These are phyloP conservation scores for Fagopyrum tataricum DNA, from an alignment of 148 eudicot genomes.

Conservation along the genomic window DNA sequence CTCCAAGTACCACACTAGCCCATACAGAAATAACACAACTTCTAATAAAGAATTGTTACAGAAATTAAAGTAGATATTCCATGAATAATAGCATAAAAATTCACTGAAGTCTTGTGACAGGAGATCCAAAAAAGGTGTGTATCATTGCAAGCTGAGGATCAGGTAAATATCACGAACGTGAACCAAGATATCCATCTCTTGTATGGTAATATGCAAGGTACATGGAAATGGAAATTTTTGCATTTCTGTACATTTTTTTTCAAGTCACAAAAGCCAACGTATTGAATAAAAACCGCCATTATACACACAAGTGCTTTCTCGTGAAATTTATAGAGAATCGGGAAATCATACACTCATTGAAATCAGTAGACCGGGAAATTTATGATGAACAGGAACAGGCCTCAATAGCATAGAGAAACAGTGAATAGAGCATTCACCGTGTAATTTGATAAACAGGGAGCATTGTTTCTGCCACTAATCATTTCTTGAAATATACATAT, in stretches of 20 bases:
- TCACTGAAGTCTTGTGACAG: neutral
- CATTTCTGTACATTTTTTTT: neutral
- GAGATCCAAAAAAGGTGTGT: neutral
- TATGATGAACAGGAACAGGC: neutral
- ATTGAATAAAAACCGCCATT: neutral
- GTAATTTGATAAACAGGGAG: neutral
- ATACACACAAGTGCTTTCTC: neutral
- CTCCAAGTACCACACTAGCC: neutral
- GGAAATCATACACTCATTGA: neutral
- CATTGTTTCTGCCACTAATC: neutral
- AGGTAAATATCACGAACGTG: neutral
- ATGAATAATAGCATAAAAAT: neutral
- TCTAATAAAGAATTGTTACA: neutral
- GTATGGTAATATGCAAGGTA: neutral
- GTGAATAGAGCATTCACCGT: neutral
- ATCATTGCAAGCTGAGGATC: too few species aligned
- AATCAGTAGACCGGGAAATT: neutral
- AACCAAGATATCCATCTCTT: neutral
- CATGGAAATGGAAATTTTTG: neutral
- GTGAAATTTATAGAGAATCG: neutral
- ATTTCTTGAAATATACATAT: conserved; percentile 1
- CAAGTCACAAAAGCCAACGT: neutral
- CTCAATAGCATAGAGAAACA: neutral
- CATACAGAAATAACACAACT: neutral
- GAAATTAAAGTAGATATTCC: neutral